These are phyloP conservation scores for Thermochaetoides thermophila DNA, from an alignment of 495 filamentous ascomycete species.

Conservation along the genomic window DNA sequence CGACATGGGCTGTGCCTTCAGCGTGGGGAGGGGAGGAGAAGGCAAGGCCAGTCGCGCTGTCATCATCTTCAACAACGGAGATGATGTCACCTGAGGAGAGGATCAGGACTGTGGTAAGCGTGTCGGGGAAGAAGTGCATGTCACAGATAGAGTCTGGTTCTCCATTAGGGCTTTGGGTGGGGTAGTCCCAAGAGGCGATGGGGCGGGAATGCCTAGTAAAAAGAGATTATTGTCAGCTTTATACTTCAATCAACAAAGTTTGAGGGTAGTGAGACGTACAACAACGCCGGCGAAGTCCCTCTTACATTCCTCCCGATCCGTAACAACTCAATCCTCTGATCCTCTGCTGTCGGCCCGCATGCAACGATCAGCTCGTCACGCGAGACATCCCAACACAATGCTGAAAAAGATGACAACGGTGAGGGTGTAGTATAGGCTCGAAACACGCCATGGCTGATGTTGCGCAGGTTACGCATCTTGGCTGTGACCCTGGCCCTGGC, in stretches of 20 bases:
- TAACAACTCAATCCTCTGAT: conserved; percentile 51
- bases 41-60: conserved; percentile 35
- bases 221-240: background rate
- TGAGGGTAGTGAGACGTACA: too few relatives aligned
- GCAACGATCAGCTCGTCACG: conserved; percentile 58
- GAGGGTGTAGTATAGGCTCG: conserved; percentile 19
- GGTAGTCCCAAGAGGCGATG: conserved; percentile 80
- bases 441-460: conserved; percentile 48
- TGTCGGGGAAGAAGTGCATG: conserved; percentile 76
- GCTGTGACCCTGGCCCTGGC: too few relatives aligned
- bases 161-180: conserved; percentile 53
- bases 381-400: conserved; percentile 62
- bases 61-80: conserved; percentile 61
- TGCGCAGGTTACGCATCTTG: conserved; percentile 80
- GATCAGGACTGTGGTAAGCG: conserved; percentile 58
- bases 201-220: conserved; percentile 13
- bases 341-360: conserved; percentile 51
- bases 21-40: too few relatives aligned
- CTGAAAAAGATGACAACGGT: conserved; percentile 35
- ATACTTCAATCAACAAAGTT: too few relatives aligned
- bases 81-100: conserved; percentile 86
- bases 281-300: conserved; percentile 18
- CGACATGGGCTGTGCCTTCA: conserved; percentile 48
- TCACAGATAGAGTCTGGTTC: conserved; percentile 53
- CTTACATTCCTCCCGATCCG: conserved; percentile 31